Evolutionary conservation across 345 rosid genomes (phyloP).

Genomic region (Noccaea bulbosa): DNA sequence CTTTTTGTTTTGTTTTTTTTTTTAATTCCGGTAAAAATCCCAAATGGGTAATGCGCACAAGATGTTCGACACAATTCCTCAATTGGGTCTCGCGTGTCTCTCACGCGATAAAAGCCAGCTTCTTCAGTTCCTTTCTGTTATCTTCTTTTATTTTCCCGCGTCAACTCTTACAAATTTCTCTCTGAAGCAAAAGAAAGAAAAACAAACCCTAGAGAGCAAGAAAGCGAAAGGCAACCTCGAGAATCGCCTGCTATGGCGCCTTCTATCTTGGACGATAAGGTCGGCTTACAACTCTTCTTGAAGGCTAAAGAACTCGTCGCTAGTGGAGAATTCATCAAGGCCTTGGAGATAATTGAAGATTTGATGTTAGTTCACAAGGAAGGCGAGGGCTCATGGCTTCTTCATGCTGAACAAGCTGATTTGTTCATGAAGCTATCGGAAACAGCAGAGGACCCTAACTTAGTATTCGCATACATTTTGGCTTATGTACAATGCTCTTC

Average conservation of each 20-base stretch:
- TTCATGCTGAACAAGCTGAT: not conserved
- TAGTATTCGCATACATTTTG: too few species aligned
- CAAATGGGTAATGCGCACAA: not conserved
- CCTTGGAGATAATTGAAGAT: slow-evolving; percentile 22
- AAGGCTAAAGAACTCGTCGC: not conserved
- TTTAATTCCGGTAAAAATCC: not conserved
- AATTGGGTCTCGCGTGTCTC: slow-evolving; percentile 18
- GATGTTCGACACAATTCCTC: too few species aligned
- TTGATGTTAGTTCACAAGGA: not conserved
- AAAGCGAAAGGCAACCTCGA: not conserved
- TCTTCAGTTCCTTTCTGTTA: not conserved
- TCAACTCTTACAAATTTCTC: slow-evolving; percentile 4
- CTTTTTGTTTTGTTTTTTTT: too few species aligned
- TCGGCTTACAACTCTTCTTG: not conserved
- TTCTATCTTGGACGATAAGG: not conserved
- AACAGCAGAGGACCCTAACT: too few species aligned
- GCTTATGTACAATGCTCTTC: too few species aligned
- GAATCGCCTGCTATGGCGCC: slow-evolving; percentile 18
- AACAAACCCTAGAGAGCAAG: not conserved
- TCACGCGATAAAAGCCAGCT: slow-evolving; percentile 20
- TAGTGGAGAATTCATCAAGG: slow-evolving; percentile 2
- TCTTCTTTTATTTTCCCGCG: slow-evolving; percentile 21
- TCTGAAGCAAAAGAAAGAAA: not conserved
- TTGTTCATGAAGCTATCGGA: not conserved
- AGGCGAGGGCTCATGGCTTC: not conserved